phyloP scores from a whole-genome alignment of 495 filamentous ascomycete genomes.

The Hyphodiscus hymeniophilus region DNA sequence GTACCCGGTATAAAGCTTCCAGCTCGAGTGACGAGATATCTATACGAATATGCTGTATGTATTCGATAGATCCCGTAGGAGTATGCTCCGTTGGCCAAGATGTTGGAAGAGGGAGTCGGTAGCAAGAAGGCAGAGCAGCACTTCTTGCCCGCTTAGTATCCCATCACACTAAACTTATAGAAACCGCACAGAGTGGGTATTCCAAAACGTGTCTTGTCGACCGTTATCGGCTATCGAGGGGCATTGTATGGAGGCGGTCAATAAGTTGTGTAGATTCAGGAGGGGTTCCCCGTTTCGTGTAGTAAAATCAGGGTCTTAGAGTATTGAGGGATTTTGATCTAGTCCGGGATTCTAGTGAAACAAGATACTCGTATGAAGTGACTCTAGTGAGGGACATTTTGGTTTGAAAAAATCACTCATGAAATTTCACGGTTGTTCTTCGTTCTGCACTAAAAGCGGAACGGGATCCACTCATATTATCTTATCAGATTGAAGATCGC shows the following conservation, averaged over 20 bases:
- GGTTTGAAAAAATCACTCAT: slow-evolving; percentile 3
- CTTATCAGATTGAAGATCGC: too few relatives aligned
- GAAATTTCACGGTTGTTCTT: background rate
- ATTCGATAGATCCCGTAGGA: background rate
- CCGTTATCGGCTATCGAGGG: background rate
- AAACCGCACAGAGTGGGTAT: background rate
- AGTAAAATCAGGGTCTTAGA: too few relatives aligned
- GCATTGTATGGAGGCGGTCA: background rate
- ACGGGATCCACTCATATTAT: too few relatives aligned
- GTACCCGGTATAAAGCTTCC: background rate
- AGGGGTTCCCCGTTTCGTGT: too few relatives aligned
- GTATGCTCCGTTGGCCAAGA: background rate
- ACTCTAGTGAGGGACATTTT: background rate
- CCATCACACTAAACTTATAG: background rate
- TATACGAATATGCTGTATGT: background rate
- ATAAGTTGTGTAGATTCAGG: too few relatives aligned
- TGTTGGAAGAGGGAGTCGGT: background rate
- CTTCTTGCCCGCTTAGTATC: background rate
- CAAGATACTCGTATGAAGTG: background rate
- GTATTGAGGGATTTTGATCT: too few relatives aligned
- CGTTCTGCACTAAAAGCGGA: background rate
- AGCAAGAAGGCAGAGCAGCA: background rate
- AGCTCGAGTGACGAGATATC: background rate
- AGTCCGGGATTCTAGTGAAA: too few relatives aligned
- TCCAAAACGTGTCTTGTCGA: background rate